Evolutionary conservation across 2,329 filamentous ascomycete genomes (phyloP), one percentile per base, ranked within the genome.

Genomic region (Hypoxylon sp.): DNA sequence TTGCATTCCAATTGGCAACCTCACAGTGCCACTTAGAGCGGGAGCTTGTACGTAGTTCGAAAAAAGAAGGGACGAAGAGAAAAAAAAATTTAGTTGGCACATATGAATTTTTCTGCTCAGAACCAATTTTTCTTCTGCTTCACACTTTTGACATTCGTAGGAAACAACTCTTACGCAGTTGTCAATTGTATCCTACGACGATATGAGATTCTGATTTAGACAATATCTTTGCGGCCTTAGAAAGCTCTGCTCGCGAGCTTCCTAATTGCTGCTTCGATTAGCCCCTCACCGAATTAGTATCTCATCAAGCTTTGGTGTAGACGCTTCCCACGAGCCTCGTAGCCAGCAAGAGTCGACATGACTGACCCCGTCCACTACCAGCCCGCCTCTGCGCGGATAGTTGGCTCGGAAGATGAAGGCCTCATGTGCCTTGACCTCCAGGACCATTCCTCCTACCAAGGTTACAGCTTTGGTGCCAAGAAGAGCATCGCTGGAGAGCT

Each of bases 401-500:
- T 83, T 70, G 83, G 80, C 70, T 76, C 78, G 66, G 77, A 81
- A 45, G 82, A 87, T 70, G 87, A 90, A 75, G 85, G 86, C 62
- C 84, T 92, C 76, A 87, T 96, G 82, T 91, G 91, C 79, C 91
- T 99, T 72, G 95, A 99, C 85, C 90, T 99, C 73, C 87, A 96
- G 80, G 94, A 98, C 84, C 94, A 94, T 81, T 89, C 91, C 63
- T 88, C 93, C 77, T 97, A 94, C 85, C 92, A 96, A 79, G 96
- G 96, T 74, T 94, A 93, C 84, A 97, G 94, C 87, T 99, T 99
- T 79, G 96, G 96, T 81, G 94, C 95, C 70, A 87, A 93, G 77
- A 97, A 94, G 87, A 97, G 93, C 83, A 89, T 96, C 76, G 92
- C 95, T 71, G 96, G 96, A 80, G 96, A 99, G 85, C 86, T 99